Percentiles rank a stretch among this genome's conserved stretches.
These are phyloP conservation scores for Earliella scabrosa DNA, from an alignment of 1,284 basidiomycete species.

Conservation along the genomic window DNA sequence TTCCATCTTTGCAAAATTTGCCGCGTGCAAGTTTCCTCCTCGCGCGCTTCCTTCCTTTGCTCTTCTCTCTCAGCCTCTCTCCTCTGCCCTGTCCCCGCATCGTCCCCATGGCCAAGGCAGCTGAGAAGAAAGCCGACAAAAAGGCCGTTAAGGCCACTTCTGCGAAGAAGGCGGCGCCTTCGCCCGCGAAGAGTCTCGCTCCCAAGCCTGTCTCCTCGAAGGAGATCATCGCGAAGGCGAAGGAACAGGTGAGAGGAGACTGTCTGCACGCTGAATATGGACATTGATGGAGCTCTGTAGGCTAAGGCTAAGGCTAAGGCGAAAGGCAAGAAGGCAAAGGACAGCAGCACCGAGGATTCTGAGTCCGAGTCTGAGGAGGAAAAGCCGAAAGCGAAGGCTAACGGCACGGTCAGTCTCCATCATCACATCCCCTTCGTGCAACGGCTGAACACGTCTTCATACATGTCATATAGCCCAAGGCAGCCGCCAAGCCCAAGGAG, in stretches of 20 bases:
- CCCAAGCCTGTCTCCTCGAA: conserved; percentile 35
- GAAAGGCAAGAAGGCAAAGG: conserved; percentile 37
- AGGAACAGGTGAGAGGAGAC: conserved; percentile 17
- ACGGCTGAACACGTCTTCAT: background rate
- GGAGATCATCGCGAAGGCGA: conserved; percentile 38
- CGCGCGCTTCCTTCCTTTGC: conserved; percentile 15
- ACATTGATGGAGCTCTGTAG: background rate
- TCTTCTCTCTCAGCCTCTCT: conserved; percentile 14
- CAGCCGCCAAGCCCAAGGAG: conserved; percentile 23
- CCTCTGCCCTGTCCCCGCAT: conserved; percentile 14
- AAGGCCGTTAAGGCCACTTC: conserved; percentile 38
- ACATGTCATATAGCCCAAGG: conserved; percentile 1
- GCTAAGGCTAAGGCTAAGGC: conserved; percentile 28
- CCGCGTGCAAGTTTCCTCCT: conserved; percentile 11
- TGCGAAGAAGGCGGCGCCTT: conserved; percentile 23
- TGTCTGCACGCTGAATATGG: conserved; percentile 1
- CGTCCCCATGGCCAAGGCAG: conserved; percentile 48
- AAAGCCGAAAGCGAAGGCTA: conserved; percentile 31
- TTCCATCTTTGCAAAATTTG: background rate
- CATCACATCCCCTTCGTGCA: background rate
- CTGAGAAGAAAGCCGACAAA: conserved; percentile 44
- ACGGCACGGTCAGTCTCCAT: conserved; percentile 25
- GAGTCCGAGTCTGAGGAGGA: conserved; percentile 35
- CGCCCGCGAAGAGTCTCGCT: conserved; percentile 26
- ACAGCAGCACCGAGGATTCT: conserved; percentile 28